phyloP scores from a whole-genome alignment of 768 basidiomycete genomes.

The Lactarius evosmus region DNA sequence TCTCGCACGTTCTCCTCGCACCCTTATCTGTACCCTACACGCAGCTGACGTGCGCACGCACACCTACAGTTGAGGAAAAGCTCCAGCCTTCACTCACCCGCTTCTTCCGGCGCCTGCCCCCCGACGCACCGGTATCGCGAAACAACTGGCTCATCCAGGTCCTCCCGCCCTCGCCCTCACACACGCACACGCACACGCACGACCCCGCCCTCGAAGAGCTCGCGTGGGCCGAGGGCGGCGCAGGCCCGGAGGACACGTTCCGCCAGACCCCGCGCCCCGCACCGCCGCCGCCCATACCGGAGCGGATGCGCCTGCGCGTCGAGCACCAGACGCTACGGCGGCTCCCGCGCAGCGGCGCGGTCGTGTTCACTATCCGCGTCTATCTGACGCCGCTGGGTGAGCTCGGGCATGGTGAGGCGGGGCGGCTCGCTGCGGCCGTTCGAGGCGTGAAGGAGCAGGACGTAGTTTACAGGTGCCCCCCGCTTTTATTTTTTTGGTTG shows the following conservation, averaged over 20 bases:
- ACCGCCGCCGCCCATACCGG: conserved; percentile 30
- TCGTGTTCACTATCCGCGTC: conserved; percentile 64
- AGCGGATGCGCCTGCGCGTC: conserved; percentile 50
- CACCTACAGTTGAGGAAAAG: conserved; percentile 56
- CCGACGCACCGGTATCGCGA: conserved; percentile 67
- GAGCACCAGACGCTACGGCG: conserved; percentile 62
- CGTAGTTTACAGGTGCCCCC: conserved; percentile 42
- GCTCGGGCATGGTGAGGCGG: conserved; percentile 49
- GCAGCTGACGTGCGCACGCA: conserved; percentile 18
- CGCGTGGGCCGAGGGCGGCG: conserved; percentile 56
- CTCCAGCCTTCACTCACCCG: conserved; percentile 62
- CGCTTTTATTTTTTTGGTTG: conserved; percentile 12
- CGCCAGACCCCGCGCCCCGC: conserved; percentile 2
- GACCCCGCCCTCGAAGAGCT: conserved; percentile 60
- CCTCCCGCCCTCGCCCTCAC: conserved; percentile 33
- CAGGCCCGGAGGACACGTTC: conserved; percentile 52
- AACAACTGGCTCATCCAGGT: conserved; percentile 61
- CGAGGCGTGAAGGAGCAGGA: conserved; percentile 54
- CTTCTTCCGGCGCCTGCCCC: conserved; percentile 63
- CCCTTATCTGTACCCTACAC: neutral
- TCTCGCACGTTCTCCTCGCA: neutral
- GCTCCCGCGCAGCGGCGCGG: conserved; percentile 54
- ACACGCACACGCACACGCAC: conserved; percentile 27
- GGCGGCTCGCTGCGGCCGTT: conserved; percentile 57
- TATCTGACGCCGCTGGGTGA: conserved; percentile 53